phyloP scores from a whole-genome alignment of 805 yeast genomes.

The Saitoella complicata region DNA sequence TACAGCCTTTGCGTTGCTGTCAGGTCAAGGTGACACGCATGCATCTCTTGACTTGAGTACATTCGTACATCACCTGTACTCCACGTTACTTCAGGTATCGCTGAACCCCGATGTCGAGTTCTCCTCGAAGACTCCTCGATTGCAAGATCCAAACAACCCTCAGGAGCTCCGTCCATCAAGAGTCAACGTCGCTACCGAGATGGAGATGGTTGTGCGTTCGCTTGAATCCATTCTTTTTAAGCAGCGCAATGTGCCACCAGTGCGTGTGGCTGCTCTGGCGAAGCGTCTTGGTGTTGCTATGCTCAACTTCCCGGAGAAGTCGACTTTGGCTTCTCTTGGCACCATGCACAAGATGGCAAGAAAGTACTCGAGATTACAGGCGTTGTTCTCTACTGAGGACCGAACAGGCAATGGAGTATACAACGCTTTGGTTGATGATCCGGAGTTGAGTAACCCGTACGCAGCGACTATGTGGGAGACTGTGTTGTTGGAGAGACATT shows the following conservation, averaged over 20 bases:
- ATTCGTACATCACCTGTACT: conserved; percentile 62
- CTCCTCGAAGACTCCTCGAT: conserved; percentile 61
- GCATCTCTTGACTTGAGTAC: conserved; percentile 67
- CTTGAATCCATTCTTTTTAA: conserved; percentile 72
- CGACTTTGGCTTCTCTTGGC: conserved; percentile 59
- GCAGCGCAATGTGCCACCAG: conserved; percentile 17
- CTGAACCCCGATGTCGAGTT: conserved; percentile 75
- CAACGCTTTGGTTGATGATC: conserved; percentile 44
- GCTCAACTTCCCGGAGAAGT: conserved; percentile 74
- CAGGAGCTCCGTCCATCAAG: conserved; percentile 28
- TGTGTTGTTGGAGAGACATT: conserved; percentile 62
- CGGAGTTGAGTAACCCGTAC: conserved; percentile 66
- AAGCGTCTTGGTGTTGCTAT: conserved; percentile 56
- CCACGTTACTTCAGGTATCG: conserved; percentile 48
- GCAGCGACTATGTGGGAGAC: conserved; percentile 89
- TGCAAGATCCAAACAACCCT: conserved; percentile 46
- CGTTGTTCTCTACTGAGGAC: conserved; percentile 78
- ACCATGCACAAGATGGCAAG: conserved; percentile 62
- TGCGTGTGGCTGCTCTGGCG: conserved; percentile 53
- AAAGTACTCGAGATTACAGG: conserved; percentile 46
- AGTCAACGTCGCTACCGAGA: conserved; percentile 75
- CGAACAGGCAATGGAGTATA: conserved; percentile 68
- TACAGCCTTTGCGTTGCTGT: conserved; percentile 74
- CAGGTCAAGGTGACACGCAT: conserved; percentile 56
- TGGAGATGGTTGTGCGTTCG: conserved; percentile 64